Evolutionary conservation across 768 basidiomycete genomes (phyloP).

Genomic region (Mycena amicta): DNA sequence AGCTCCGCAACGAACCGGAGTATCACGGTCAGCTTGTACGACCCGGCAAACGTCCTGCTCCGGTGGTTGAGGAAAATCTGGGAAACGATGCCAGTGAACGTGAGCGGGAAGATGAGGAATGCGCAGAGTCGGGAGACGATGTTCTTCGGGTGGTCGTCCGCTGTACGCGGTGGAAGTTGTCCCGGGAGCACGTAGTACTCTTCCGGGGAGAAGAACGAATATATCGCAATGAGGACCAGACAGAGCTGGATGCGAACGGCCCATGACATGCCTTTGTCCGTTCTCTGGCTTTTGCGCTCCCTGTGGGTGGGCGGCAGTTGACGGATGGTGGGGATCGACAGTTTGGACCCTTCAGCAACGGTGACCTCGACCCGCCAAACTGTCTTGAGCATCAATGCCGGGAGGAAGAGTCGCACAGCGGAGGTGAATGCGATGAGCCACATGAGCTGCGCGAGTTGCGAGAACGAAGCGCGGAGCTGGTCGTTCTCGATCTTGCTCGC

Average conservation of each 20-base stretch:
- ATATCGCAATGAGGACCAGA: slow-evolving; percentile 7
- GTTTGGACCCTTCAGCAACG: not conserved
- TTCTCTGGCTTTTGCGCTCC: slow-evolving; percentile 17
- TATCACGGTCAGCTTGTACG: slow-evolving; percentile 12
- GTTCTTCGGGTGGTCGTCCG: slow-evolving; percentile 8
- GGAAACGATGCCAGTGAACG: slow-evolving; percentile 10
- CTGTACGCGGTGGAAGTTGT: not conserved
- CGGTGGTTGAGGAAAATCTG: slow-evolving; percentile 21
- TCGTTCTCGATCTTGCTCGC: not conserved
- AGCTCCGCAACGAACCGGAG: not conserved
- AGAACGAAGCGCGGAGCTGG: not conserved
- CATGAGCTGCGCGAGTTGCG: not conserved
- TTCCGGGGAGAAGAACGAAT: slow-evolving; percentile 15
- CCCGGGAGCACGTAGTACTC: slow-evolving; percentile 14
- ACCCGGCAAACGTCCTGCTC: slow-evolving; percentile 13
- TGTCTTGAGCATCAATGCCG: slow-evolving; percentile 15
- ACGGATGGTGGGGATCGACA: not conserved
- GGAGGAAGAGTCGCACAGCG: slow-evolving; percentile 1
- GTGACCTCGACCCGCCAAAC: slow-evolving; percentile 4
- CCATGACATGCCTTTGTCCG: slow-evolving; percentile 13
- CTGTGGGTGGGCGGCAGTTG: slow-evolving; percentile 11
- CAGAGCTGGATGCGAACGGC: slow-evolving; percentile 11
- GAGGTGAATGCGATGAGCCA: slow-evolving; percentile 10
- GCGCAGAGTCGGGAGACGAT: slow-evolving; percentile 1
- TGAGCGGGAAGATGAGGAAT: slow-evolving; percentile 9